Percentiles rank a stretch among this genome's conserved stretches.
phyloP scores from a whole-genome alignment of 768 basidiomycete genomes.

The Fomitopsis pulvina region DNA sequence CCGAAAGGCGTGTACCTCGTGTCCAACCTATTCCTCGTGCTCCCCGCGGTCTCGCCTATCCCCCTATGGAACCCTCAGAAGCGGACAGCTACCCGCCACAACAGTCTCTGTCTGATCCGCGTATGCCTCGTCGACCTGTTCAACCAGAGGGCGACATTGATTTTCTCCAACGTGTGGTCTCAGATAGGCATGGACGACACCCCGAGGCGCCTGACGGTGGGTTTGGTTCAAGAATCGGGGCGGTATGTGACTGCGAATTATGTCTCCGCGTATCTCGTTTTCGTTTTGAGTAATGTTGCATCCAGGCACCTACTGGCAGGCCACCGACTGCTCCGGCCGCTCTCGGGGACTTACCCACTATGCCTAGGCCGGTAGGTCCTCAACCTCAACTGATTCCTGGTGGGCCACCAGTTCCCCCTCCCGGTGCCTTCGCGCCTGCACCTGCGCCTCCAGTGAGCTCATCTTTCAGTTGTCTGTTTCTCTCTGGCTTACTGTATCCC shows the following conservation, averaged over 20 bases:
- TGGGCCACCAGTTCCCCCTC: background rate
- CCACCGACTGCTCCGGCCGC: background rate
- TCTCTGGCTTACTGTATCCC: slow-evolving; percentile 3
- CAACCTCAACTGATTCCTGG: background rate
- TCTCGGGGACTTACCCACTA: background rate
- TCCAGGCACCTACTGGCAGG: no score
- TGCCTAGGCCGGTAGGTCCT: background rate
- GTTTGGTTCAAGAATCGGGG: background rate
- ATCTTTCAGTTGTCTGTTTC: background rate
- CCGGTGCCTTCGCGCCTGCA: slow-evolving; percentile 2
- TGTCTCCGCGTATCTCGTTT: no score
- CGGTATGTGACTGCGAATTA: no score
- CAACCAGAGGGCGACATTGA: slow-evolving; percentile 2
- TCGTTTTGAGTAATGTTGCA: no score
- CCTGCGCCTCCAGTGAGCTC: slow-evolving; percentile 45
- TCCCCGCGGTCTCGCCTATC: background rate
- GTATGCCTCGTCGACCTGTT: background rate
- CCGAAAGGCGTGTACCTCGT: slow-evolving; percentile 7
- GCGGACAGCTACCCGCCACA: background rate
- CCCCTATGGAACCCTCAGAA: background rate
- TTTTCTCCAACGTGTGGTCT: background rate
- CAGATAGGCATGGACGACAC: background rate
- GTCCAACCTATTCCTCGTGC: slow-evolving; percentile 1
- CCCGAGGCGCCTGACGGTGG: background rate
- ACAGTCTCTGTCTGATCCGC: slow-evolving; percentile 7